A percentile compares a stretch with the other conserved stretches of the same genome.
phyloP scores from a whole-genome alignment of 2,329 filamentous ascomycete species.

The Alternaria dauci region DNA sequence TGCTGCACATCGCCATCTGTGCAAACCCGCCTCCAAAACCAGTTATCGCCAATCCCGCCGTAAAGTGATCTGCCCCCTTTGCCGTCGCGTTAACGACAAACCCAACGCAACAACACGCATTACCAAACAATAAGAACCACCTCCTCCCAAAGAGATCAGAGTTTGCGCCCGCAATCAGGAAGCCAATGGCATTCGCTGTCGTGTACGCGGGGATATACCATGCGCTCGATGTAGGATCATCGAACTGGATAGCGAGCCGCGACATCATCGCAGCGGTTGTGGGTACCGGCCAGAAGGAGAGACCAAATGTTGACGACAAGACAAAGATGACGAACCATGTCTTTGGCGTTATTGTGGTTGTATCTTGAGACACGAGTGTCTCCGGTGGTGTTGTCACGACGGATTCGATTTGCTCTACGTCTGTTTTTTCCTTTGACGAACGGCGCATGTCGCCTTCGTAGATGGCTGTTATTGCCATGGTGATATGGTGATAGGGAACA shows the following conservation, averaged over 20 bases:
- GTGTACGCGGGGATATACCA: conserved; percentile 39
- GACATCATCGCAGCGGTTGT: conserved; percentile 35
- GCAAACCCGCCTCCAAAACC: conserved; percentile 58
- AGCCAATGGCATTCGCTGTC: conserved; percentile 34
- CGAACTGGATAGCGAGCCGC: conserved; percentile 25
- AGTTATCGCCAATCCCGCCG: conserved; percentile 54
- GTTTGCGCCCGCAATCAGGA: conserved; percentile 51
- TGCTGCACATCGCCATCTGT: conserved; percentile 56
- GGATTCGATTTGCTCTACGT: neutral
- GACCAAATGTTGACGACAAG: conserved; percentile 37
- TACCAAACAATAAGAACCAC: conserved; percentile 57
- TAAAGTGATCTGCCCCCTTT: conserved; percentile 51
- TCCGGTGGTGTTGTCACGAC: neutral
- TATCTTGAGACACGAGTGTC: conserved; percentile 13
- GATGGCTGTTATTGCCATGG: too few relatives aligned
- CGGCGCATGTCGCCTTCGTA: too few relatives aligned
- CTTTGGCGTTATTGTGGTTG: conserved; percentile 33
- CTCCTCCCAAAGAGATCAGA: conserved; percentile 60
- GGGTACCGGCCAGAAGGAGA: conserved; percentile 42
- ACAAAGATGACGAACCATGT: conserved; percentile 42
- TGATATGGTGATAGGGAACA: too few relatives aligned
- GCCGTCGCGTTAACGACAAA: conserved; percentile 37
- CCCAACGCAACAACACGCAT: conserved; percentile 52
- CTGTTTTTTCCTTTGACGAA: neutral
- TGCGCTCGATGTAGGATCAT: conserved; percentile 13